Conservation (phyloP, 2,329 filamentous ascomycete genomes). For the Fonsecaea pugnacius region DNA sequence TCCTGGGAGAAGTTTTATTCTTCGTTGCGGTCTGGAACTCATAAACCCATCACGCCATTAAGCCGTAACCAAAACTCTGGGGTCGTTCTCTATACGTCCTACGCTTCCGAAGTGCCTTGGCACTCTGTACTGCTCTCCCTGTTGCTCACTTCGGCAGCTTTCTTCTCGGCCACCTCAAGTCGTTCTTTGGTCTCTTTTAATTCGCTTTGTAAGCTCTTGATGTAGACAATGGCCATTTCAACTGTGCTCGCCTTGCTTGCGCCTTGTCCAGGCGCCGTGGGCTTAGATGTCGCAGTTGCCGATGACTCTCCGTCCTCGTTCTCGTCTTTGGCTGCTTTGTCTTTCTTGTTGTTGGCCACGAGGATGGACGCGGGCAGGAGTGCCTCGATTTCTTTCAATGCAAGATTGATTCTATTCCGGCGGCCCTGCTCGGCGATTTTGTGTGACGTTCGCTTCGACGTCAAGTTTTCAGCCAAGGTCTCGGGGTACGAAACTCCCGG, state of each 20-base stretch:
- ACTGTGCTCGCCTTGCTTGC: constrained; percentile 96
- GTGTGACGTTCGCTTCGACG: constrained; percentile 94
- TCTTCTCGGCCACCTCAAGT: constrained; percentile 68
- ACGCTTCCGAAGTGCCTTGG: constrained; percentile 23
- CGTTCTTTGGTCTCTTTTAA: constrained; percentile 66
- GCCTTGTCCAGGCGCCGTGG: constrained; percentile 54
- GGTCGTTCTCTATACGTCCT: constrained; percentile 1
- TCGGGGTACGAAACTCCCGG: constrained; percentile 90
- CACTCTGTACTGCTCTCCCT: constrained; percentile 31
- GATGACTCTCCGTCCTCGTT: constrained; percentile 44
- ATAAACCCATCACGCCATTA: constrained; percentile 24
- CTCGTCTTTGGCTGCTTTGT: constrained; percentile 37
- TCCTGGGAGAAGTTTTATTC: constrained; percentile 14
- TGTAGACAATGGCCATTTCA: constrained; percentile 95
- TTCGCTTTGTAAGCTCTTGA: constrained; percentile 79
- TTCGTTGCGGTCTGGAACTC: constrained; percentile 22
- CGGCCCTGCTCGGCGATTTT: constrained; percentile 97
- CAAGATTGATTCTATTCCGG: constrained; percentile 91
- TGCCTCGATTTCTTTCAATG: constrained; percentile 85
- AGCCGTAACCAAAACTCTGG: constrained; percentile 6
- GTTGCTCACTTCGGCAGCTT: constrained; percentile 47
- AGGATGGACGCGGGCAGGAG: constrained; percentile 69
- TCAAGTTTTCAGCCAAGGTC: constrained; percentile 88
- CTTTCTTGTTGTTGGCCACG: constrained; percentile 45
- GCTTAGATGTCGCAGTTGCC: constrained; percentile 38